Percentiles rank a stretch among this genome's conserved stretches.
Evolutionary conservation across 2,329 filamentous ascomycete species (phyloP).

Genomic region (Mycocentrospora acerina): DNA sequence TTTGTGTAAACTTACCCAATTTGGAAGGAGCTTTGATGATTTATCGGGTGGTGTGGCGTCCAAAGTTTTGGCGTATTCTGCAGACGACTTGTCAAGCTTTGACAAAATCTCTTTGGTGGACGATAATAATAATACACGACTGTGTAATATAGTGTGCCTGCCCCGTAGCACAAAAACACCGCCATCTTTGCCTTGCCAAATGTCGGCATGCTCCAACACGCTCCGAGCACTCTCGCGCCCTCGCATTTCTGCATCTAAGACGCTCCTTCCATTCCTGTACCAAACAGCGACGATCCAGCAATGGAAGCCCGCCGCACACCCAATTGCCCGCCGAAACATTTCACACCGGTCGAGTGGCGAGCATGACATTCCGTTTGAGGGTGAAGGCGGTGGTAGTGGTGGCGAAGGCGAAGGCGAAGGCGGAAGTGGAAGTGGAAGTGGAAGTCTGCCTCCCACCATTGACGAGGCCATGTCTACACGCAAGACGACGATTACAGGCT

Average conservation of each 20-base stretch:
- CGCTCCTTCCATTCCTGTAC: slow-evolving; percentile 68
- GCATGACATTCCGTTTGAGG: slow-evolving; percentile 54
- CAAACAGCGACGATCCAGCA: slow-evolving; percentile 65
- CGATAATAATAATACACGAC: too few relatives aligned
- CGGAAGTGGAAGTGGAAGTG: slow-evolving; percentile 42
- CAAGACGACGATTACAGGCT: slow-evolving; percentile 38
- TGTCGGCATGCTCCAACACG: slow-evolving; percentile 35
- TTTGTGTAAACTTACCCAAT: too few relatives aligned
- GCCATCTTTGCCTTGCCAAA: slow-evolving; percentile 8
- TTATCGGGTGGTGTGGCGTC: too few relatives aligned
- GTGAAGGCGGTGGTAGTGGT: background rate
- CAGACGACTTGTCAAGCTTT: too few relatives aligned
- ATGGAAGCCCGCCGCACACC: slow-evolving; percentile 23
- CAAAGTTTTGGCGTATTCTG: too few relatives aligned
- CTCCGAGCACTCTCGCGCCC: slow-evolving; percentile 36
- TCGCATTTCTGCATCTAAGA: slow-evolving; percentile 34
- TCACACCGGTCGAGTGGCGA: slow-evolving; percentile 25
- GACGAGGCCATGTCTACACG: slow-evolving; percentile 19
- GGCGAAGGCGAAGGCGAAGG: slow-evolving; percentile 44
- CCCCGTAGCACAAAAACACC: too few relatives aligned
- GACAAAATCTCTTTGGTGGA: too few relatives aligned
- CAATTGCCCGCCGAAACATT: slow-evolving; percentile 22
- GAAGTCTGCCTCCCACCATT: slow-evolving; percentile 28
- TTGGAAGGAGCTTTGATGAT: too few relatives aligned
- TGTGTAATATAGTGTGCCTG: too few relatives aligned